A percentile compares a stretch with the other conserved stretches of the same genome.
Evolutionary conservation across 331 rosid species (phyloP).

Genomic region (Pyracantha coccinea): DNA sequence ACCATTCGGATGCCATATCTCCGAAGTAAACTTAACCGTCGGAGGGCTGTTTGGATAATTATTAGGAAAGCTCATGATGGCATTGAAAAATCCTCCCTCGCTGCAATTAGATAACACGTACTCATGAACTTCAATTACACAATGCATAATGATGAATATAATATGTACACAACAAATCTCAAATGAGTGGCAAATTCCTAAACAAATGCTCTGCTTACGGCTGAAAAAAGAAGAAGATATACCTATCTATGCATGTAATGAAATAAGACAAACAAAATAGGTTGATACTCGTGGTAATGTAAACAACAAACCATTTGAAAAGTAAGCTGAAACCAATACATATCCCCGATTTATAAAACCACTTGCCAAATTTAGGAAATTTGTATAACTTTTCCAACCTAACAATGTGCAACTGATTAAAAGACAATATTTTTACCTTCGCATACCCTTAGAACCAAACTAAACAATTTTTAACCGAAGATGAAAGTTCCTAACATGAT

Average conservation of each 20-base stretch:
- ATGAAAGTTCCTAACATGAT: neutral
- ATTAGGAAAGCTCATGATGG: conserved; percentile 88
- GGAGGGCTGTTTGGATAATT: conserved; percentile 98
- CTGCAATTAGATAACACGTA: conserved; percentile 29
- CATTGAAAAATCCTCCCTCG: conserved; percentile 96
- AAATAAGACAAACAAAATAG: neutral
- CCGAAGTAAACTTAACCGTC: conserved; percentile 80
- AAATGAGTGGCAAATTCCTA: neutral
- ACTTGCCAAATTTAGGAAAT: neutral
- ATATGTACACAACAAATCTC: neutral
- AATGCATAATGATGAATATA: conserved; percentile 11
- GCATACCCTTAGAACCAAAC: neutral
- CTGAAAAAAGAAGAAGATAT: neutral
- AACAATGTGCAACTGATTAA: neutral
- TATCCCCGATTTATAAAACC: neutral
- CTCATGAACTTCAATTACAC: conserved; percentile 15
- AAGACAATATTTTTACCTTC: neutral
- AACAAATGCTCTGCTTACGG: neutral
- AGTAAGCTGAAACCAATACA: neutral
- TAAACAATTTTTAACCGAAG: neutral
- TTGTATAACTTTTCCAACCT: neutral
- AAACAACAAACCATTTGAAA: neutral
- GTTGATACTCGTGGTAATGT: neutral
- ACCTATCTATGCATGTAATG: neutral
- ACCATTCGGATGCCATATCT: conserved; percentile 99